Base-by-base conservation (phyloP, 805 yeast species). In the Henningerozyma blattae region DNA sequence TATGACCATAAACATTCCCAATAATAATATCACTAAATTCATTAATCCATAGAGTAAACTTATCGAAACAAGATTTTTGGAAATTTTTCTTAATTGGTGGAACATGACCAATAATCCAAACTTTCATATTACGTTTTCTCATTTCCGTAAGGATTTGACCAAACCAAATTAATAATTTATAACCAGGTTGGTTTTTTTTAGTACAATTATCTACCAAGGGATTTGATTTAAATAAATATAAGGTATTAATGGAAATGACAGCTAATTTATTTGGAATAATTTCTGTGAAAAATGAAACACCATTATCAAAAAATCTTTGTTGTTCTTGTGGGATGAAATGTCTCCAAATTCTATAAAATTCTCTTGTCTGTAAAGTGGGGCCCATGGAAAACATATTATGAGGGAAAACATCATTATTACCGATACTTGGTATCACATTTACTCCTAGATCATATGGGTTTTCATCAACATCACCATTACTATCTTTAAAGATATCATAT, bases 391-490 rank as follows among this genome's bases (percentile, higher is more conserved):
- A 80, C 52, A 84, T 60, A 50, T 84, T 84, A 58, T 84, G 95
- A 1, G 95, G 94, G 52, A 74, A 84, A 3, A 84, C 94, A 52
- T 85, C 94, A 50, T 84, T 84, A 51, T 84, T 84, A 2, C 95
- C 95, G 27, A 84, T 54, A 34, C 80, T 68, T 24, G 94, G 94
- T 20, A 84, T 60, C 10, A 81, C 63, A 25, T 61, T 59, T 4
- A 67, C 69, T 28, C 60, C 61, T 42, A 67, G 58, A 22, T 61
- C 62, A 34, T 68, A 52, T 31, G 72, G 72, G 18, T 35, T 18
- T 36, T 67, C 64, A 8, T 40, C 42, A 28, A 68, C 45, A 37
- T 62, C 56, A n/a, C n/a, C n/a, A n/a, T n/a, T n/a, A 10, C 61
- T 59, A 37, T 68, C 72, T 42, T 64, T 64, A 52, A 82, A 80